phyloP scores from a whole-genome alignment of 441 rosid genomes.

The Erodium moschatum region DNA sequence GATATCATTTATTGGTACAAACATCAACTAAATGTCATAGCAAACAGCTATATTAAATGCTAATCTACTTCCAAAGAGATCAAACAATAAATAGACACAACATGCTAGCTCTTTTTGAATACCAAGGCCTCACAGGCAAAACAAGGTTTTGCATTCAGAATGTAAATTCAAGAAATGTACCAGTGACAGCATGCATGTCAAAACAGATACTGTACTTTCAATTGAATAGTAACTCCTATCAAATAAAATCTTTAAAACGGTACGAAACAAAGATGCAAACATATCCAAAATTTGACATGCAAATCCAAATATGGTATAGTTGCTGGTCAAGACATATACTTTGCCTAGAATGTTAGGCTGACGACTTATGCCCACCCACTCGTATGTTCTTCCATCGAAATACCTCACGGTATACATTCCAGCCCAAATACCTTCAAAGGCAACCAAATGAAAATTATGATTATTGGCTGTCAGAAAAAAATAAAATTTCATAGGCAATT shows the following conservation, averaged over 20 bases:
- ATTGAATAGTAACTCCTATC: too few species aligned
- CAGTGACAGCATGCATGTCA: too few species aligned
- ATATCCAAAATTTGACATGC: not conserved
- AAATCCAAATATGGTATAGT: not conserved
- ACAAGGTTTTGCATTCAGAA: too few species aligned
- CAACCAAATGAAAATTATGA: too few species aligned
- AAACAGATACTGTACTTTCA: too few species aligned
- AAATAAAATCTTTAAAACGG: not conserved
- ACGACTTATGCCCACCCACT: constrained; percentile 98
- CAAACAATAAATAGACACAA: too few species aligned
- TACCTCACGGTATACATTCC: constrained; percentile 96
- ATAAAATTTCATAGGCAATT: not conserved
- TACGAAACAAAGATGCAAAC: not conserved
- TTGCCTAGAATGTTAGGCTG: constrained; percentile 89
- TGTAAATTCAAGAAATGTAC: too few species aligned
- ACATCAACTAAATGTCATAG: too few species aligned
- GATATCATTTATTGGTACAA: not conserved
- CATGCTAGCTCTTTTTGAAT: too few species aligned
- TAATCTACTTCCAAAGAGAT: too few species aligned
- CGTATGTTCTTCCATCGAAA: constrained; percentile 93
- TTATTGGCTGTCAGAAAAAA: not conserved
- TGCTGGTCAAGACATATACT: constrained; percentile 38
- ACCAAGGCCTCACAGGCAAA: too few species aligned
- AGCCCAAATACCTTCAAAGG: constrained; percentile 82
- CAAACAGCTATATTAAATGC: too few species aligned